Conservation (phyloP, 2,329 filamentous ascomycete species). For the Neurospora crassa region DNA sequence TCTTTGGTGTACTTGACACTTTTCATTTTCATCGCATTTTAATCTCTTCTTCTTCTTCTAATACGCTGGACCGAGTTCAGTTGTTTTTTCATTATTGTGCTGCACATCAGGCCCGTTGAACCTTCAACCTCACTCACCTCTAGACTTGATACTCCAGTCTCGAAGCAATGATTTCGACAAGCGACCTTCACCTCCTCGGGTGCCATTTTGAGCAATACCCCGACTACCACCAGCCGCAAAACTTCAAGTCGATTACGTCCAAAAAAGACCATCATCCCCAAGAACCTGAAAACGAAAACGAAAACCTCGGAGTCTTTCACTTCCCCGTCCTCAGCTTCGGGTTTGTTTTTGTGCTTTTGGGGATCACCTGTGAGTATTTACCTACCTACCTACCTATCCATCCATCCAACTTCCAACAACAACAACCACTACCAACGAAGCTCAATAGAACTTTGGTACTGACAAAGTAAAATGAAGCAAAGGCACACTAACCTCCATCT, state of each 20-base stretch:
- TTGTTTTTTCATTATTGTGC: too few species aligned
- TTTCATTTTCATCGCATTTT: not conserved
- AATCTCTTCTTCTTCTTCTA: too few species aligned
- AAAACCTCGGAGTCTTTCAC: not conserved
- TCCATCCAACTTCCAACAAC: too few species aligned
- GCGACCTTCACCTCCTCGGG: not conserved
- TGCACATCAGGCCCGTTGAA: too few species aligned
- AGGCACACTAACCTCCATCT: not conserved
- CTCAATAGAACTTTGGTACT: too few species aligned
- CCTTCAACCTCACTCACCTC: too few species aligned
- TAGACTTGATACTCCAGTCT: not conserved
- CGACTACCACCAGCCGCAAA: not conserved
- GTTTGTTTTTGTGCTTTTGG: not conserved
- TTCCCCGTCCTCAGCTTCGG: not conserved
- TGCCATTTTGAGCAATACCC: not conserved
- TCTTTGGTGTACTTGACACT: not conserved
- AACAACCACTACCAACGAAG: too few species aligned
- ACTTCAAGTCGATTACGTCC: not conserved
- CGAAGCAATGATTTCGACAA: not conserved
- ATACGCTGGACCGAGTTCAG: too few species aligned
- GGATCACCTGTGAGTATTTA: not conserved
- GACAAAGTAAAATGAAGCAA: not conserved
- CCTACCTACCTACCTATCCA: too few species aligned
- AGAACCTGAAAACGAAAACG: accelerated
- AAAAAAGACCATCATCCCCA: not conserved